Evolutionary conservation across 2,329 filamentous ascomycete species (phyloP), one percentile per base, ranked within the genome.

Genomic region (Colletotrichum sp.): DNA sequence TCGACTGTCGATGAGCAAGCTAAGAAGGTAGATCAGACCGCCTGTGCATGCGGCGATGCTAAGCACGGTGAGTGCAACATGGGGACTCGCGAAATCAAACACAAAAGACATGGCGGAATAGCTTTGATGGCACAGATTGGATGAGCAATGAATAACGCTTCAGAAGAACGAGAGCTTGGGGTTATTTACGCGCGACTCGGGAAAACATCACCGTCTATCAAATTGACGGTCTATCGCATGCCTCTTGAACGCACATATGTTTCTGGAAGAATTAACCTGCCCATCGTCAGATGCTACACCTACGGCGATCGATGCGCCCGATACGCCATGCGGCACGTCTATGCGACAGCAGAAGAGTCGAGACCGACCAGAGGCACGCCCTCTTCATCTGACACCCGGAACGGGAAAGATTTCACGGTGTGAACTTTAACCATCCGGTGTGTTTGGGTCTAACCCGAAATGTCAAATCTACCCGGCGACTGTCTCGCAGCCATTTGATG

Each of bases 401-500:
- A 75, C 21, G 57, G 73, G 73, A 64, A 68, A 59, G 57, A 73
- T 36, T 73, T 61, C 28, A 75, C 70, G 73, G 70, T 9, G 55
- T 24, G 39, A 75, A 64, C 70, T 39, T 55, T 28, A 60, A 48
- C 13, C 14, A 18, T 32, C 21, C 28, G 24, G 70, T 21, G n/a
- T 69, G 43, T 39, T 32, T 55, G 48, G 18, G 59, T 26, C 73
- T 75, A 75, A 68, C 73, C 70, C 64, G 5, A 64, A 68, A 48
- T 65, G 73, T 73, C 30, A 36, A 73, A 68, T 75, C 70, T 75
- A 73, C 59, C 73, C 73, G 70, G 63, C 55, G 30, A 9, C 6
- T 3, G 16, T 24, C 63, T 8, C 24, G 26, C 36, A 26, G 36
- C 61, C 57, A 34, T 48, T 59, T 32, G 34, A 55, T 39, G 64